Percentiles rank a stretch among this genome's conserved stretches.
These are phyloP conservation scores for Prunella vulgaris DNA, from an alignment of 257 asterid species.

Conservation along the genomic window DNA sequence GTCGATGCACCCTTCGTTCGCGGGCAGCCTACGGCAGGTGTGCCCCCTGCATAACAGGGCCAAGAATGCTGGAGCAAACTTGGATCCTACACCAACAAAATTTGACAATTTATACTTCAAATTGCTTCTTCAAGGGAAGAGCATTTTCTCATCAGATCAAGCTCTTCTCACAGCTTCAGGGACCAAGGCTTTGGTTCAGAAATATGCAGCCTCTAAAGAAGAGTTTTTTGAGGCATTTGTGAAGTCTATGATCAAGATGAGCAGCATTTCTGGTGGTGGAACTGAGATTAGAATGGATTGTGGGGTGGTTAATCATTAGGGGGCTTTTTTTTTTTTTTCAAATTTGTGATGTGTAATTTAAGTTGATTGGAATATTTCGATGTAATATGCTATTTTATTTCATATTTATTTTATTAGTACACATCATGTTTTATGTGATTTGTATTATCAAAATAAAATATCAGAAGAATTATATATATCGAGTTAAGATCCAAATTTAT, in stretches of 20 bases:
- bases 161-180: constrained; percentile 42
- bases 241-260: constrained; percentile 81
- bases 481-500: no score
- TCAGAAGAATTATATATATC: background rate
- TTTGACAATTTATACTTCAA: constrained; percentile 74
- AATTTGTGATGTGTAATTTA: background rate
- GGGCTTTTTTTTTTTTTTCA: background rate
- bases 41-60: constrained; percentile 70
- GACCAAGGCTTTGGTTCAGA: constrained; percentile 52
- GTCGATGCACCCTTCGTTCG: constrained; percentile 50
- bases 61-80: constrained; percentile 51
- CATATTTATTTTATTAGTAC: background rate
- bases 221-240: constrained; percentile 53
- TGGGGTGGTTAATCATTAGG: constrained; percentile 28
- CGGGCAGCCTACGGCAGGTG: constrained; percentile 38
- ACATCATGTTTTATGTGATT: background rate
- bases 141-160: constrained; percentile 72
- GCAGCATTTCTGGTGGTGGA: constrained; percentile 56
- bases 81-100: constrained; percentile 57
- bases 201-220: constrained; percentile 48
- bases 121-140: constrained; percentile 59
- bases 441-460: background rate
- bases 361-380: background rate
- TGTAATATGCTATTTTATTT: background rate
- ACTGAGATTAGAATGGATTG: constrained; percentile 59